Conservation (phyloP, 805 yeast genomes). For the Wickerhamiella azyma region DNA sequence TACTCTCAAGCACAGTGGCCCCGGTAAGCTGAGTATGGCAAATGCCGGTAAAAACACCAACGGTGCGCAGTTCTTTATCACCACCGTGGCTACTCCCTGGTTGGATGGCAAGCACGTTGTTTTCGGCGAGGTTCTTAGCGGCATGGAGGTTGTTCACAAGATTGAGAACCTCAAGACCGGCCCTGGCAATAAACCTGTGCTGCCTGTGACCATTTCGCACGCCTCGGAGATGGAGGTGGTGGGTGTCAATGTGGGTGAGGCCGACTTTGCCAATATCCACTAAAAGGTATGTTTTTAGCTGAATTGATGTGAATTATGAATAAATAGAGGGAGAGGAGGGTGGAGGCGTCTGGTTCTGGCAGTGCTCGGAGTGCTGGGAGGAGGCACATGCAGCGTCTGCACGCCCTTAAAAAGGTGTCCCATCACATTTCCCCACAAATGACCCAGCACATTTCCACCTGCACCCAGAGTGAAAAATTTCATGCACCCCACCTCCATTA, state of each 20-base stretch:
- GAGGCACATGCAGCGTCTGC: too few relatives aligned
- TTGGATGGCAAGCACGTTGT: slow-evolving; percentile 80
- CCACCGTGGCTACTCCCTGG: slow-evolving; percentile 69
- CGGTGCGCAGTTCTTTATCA: slow-evolving; percentile 72
- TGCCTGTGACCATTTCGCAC: neutral
- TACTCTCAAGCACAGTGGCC: slow-evolving; percentile 14
- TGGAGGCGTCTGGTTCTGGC: too few relatives aligned
- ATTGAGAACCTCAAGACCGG: slow-evolving; percentile 52
- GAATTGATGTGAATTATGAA: too few relatives aligned
- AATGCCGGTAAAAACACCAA: slow-evolving; percentile 8
- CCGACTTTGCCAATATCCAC: neutral
- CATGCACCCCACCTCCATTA: neutral
- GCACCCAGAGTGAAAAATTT: too few relatives aligned
- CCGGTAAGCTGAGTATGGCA: slow-evolving; percentile 38
- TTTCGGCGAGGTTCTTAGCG: slow-evolving; percentile 66
- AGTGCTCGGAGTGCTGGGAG: too few relatives aligned
- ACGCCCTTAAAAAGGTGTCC: too few relatives aligned
- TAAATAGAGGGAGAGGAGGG: too few relatives aligned
- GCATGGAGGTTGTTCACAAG: slow-evolving; percentile 56
- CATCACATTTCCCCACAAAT: too few relatives aligned
- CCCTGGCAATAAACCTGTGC: slow-evolving; percentile 45
- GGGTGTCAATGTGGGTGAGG: neutral
- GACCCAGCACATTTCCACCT: too few relatives aligned
- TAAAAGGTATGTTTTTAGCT: neutral
- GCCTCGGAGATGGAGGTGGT: neutral